Evolutionary conservation across 108 stramenopile genomes (phyloP).

Genomic region (Skeletonema menzelii): DNA sequence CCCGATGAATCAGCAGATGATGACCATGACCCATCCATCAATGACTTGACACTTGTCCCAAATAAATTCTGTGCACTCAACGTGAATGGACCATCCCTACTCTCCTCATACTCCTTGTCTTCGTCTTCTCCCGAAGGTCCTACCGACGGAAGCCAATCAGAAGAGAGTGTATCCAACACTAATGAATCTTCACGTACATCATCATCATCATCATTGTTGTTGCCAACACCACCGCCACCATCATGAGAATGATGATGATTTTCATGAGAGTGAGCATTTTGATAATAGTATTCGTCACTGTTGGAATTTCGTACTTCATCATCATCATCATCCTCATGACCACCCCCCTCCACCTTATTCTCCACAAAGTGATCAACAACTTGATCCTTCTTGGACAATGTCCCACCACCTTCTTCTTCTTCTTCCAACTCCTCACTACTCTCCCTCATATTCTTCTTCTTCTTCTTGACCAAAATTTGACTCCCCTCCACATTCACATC

Average conservation of each 20-base stretch:
- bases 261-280: not conserved
- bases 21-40: not conserved
- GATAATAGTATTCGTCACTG: not conserved
- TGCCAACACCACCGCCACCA: not conserved
- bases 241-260: not conserved
- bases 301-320: too few relatives aligned
- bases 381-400: too few relatives aligned
- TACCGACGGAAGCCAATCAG: not conserved
- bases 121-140: not conserved
- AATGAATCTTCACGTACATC: slow-evolving; percentile 2
- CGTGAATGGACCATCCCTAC: too few relatives aligned
- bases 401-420: too few relatives aligned
- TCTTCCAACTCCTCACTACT: not conserved
- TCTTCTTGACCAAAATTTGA: not conserved
- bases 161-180: not conserved
- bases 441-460: not conserved
- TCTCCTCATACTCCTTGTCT: not conserved
- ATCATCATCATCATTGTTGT: not conserved
- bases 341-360: too few relatives aligned
- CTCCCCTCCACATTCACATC: not conserved
- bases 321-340: too few relatives aligned
- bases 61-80: not conserved
- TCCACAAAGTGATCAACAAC: too few relatives aligned
- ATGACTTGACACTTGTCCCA: not conserved
- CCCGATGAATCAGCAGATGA: not conserved